Base-by-base conservation (phyloP, 371 early-diverging fungal genomes). In the Mucor indicus region DNA sequence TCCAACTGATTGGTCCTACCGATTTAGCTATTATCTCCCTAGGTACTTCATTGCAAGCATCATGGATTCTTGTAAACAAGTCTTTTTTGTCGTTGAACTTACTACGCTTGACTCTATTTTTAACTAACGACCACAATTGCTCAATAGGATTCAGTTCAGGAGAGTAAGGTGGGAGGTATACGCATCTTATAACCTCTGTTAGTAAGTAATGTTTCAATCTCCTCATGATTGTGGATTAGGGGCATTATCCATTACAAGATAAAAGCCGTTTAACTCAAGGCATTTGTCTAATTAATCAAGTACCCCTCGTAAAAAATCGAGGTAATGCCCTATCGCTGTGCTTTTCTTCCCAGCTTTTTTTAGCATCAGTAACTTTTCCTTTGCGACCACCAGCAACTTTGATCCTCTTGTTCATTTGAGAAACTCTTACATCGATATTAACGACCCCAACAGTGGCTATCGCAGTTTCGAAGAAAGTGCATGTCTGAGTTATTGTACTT, bases 81-180 rank as follows among this genome's bases (percentile, higher is more conserved):
- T 27, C 42, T 15, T 41, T 13, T 19, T 41, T 29, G 29, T 41
- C 42, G 25, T 41, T 22, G 25, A 32, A 44, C 17, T 44, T 29
- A 44, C 44, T 44, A 19, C 44, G 44, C 20, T 19, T 44, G 16
- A 44, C 19, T 31, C 6, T 44, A 31, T 44, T 31, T 41, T 42
- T 55, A 40, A 55, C 30, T 21, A 23, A 23, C 32, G 49, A 13
- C 49, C 44, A 55, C 25, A 55, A 48, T 39, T 55, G 48, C 20
- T 49, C 49, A 23, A 55, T 55, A 42, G 44, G 48, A 36, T 44
- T 55, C 17, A 55, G 38, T 31, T 42, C 48, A 31, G 36, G 44
- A 2, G 41, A 50, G 25, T 48, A 48, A 16, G 55, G 44, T 31
- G 44, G 49, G 27, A 55, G 44, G 30, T 44, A 55, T 27, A 55